Evolutionary conservation across 176 grass and related monocot species (phyloP), one percentile per base, ranked within the genome.

Genomic region (Aegilops umbellulata): DNA sequence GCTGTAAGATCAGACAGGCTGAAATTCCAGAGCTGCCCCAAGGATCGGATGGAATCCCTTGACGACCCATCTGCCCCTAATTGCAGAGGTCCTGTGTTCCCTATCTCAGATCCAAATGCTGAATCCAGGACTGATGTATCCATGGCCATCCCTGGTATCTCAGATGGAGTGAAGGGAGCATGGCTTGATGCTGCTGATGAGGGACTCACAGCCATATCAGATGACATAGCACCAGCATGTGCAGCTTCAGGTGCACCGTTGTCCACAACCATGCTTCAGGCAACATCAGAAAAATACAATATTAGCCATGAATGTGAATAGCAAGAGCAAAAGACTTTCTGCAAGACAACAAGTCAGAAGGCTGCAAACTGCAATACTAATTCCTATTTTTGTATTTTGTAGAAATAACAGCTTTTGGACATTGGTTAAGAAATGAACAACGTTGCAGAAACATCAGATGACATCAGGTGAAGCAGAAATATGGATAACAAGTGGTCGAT

Each of bases 11-110:
- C 97, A 58, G 97, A 91, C 71, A 97, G 90, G 80, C 97, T 97
- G 64, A 99, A 99, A 90, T 99, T 99, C 97, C 94, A 99, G 31
- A 94, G 84, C 84, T 99, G 97, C 30, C 89, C 95, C 42, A 95
- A 87, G 61, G 95, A 95, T 93, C 91, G 90, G 47, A 91, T 86
- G 57, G 94, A 88, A 42, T 99, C 97, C 69, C 97, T 94, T 66
- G 92, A 95, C 1, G 85, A 89, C 32, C 82, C 94, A 88, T 99
- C 94, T 76, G 81, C 84, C 74, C 94, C 94, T 77, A 97, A 80
- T 61, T 99, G 97, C 74, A 99, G 87, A 67, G 85, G 32, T 80
- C 85, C 92, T 30, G 76, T 65, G 72, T 92, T 87, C n/a, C 84
- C 84, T 4, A 87, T 87, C 55, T 94, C 94, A 58, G 94, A 82